Base-by-base conservation (phyloP, 2,329 filamentous ascomycete genomes). In the Fusarium camptoceras region DNA sequence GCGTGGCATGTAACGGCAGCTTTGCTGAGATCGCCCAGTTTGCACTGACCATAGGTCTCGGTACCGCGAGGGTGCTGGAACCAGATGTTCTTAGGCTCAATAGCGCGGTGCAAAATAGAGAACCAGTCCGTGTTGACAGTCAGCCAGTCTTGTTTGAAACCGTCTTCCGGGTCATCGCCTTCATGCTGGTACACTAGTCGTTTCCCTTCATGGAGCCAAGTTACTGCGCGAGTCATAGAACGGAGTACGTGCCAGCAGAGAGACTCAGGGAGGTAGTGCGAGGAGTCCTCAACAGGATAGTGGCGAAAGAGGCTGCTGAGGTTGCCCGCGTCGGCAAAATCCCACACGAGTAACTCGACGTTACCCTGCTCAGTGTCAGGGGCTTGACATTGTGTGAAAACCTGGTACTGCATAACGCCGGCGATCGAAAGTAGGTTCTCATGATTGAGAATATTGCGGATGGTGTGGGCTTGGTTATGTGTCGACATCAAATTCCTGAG, bases 181-280 rank as follows among this genome's bases (percentile, higher is more conserved):
- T 5, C 61, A 30, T 39, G 55, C 34, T 41, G 49, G 39, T 75
- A 62, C 28, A 71, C 66, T 15, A 78, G 68, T 7, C 75, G 75
- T 55, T 78, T 76, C 18, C 86, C 86, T 46, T 86, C 81, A 72
- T 89, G 87, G 22, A 88, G 76, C 80, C 84, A 88, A 30, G 83
- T 75, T 41, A 88, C 78, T 4, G 85, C 85, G n/a, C 80, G 79
- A 16, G 84, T 75, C 48, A 88, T 75, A 10, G 82, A 83, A 14
- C 79, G 73, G 15, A 85, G 78, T 11, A 88, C 85, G 70, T 88
- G 86, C 86, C 86, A 89, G 66, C 85, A 86, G 15, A 88, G 77
- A 4, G 81, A 79, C 69, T 88, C 86, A 0, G 86, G 85, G 15
- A 87, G 73, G 66, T 84, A 85, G 15, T 73, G 75, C 7, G 57